phyloP scores from a whole-genome alignment of 2,329 filamentous ascomycete genomes.

The Neonectria sp. region DNA sequence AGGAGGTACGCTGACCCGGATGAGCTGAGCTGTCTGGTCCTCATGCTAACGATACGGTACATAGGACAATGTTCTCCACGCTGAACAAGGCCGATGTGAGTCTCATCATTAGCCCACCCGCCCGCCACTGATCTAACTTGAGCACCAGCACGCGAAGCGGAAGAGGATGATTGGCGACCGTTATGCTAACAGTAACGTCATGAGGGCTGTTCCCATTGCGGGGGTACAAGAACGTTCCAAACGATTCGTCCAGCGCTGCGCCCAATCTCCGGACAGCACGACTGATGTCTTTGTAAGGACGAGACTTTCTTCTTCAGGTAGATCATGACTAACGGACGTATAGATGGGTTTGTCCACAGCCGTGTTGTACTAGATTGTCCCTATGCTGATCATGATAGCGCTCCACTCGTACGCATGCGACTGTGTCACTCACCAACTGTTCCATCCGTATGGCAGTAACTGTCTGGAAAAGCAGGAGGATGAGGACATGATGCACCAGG shows the following conservation, averaged over 20 bases:
- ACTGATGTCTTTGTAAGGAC: constrained; percentile 73
- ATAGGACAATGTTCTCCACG: constrained; percentile 73
- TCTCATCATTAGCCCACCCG: not conserved
- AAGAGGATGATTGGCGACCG: constrained; percentile 76
- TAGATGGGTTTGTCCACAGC: constrained; percentile 50
- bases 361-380: not conserved
- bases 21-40: not conserved
- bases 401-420: constrained; percentile 80
- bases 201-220: constrained; percentile 67
- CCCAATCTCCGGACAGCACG: constrained; percentile 58
- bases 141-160: constrained; percentile 70
- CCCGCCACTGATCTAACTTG: constrained; percentile 2
- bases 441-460: constrained; percentile 75
- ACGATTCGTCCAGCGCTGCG: constrained; percentile 69
- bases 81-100: constrained; percentile 68
- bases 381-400: constrained; percentile 45
- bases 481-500: constrained; percentile 77
- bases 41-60: constrained; percentile 18
- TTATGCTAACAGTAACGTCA: constrained; percentile 78
- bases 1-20: constrained; percentile 60
- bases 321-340: constrained; percentile 26
- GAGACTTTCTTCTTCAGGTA: not conserved
- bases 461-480: constrained; percentile 71
- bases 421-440: constrained; percentile 78
- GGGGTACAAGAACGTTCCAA: constrained; percentile 72